These are phyloP conservation scores for Cercospora zeina DNA, from an alignment of 2,329 filamentous ascomycete genomes.

Conservation along the genomic window DNA sequence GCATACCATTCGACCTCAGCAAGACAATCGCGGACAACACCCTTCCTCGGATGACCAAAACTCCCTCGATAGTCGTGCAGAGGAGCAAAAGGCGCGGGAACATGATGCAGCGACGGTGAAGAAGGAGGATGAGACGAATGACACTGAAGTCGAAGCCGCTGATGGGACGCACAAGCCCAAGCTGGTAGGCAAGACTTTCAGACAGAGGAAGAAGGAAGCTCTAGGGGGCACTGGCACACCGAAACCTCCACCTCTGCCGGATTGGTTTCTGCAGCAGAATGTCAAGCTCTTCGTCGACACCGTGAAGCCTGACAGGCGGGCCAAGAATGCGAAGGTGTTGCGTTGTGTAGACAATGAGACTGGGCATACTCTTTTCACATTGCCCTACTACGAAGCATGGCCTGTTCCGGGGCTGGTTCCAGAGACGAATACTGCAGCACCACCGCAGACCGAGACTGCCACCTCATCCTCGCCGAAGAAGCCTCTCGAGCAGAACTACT, in stretches of 20 bases:
- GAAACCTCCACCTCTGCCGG: constrained; percentile 40
- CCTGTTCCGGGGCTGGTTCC: constrained; percentile 22
- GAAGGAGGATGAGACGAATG: constrained; percentile 16
- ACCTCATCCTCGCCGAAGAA: constrained; percentile 15
- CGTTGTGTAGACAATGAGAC: constrained; percentile 38
- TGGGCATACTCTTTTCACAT: constrained; percentile 37
- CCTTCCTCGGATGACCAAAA: constrained; percentile 27
- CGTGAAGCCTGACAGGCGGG: constrained; percentile 19
- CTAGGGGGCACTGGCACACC: constrained; percentile 27
- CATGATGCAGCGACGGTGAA: constrained; percentile 16
- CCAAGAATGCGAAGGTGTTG: constrained; percentile 29
- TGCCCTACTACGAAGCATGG: constrained; percentile 34
- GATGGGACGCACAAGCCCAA: constrained; percentile 23
- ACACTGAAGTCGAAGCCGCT: constrained; percentile 10
- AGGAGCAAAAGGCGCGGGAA: constrained; percentile 27
- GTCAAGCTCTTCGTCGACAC: constrained; percentile 34
- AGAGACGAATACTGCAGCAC: not conserved
- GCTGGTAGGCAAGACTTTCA: constrained; percentile 25
- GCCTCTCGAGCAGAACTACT: constrained; percentile 28
- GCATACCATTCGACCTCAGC: constrained; percentile 21
- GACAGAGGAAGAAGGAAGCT: constrained; percentile 24
- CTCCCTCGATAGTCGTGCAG: constrained; percentile 26
- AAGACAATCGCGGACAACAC: constrained; percentile 28
- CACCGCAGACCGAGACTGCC: not conserved
- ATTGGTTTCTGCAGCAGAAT: constrained; percentile 44